Base-by-base conservation (phyloP, 805 yeast genomes). In the Kodamaea kakaduensis region DNA sequence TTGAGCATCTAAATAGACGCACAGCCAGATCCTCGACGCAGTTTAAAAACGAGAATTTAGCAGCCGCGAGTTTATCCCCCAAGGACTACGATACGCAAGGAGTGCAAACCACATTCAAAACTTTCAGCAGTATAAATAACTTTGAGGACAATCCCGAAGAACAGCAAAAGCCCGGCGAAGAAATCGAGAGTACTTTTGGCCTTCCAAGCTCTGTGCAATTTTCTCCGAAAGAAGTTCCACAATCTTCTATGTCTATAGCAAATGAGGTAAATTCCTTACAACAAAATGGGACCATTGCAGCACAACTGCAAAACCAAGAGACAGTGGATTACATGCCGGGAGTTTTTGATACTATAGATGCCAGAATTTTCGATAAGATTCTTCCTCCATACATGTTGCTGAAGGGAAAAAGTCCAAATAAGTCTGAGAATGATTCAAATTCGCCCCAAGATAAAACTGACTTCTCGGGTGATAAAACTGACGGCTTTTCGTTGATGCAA, bases 381-480 rank as follows among this genome's bases (percentile, higher is more conserved):
- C 53, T 85, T 32, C 95, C 95, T 2, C 93, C 95, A 3, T 85
- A 84, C 52, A 85, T 85, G 94, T 66, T 79, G 31, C 68, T 63
- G 36, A 51, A 45, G 32, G 55, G 51, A 34, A 16, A 24, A 10
- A 20, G 20, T 15, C 9, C 16, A 12, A 25, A 30, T 10, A 14
- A 9, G 8, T 12, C n/a, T 9, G 26, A 15, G n/a, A 31, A 5
- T 10, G 13, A 7, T 23, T 31, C 9, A 20, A 23, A 20, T 7
- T 10, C 9, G 2, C 15, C 19, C 26, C 17, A 12, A 13, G 14
- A 15, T 10, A 23, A 30, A 6, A 12, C 18, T 16, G 23, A 3
- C 15, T 14, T 17, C 13, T 9, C 30, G 5, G 9, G 4, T 6
- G 28, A 18, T 17, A 14, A 19, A 16, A 12, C 17, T 17, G 5